Evolutionary conservation across 345 rosid genomes (phyloP).

Genomic region (Euphorbia peplus): DNA sequence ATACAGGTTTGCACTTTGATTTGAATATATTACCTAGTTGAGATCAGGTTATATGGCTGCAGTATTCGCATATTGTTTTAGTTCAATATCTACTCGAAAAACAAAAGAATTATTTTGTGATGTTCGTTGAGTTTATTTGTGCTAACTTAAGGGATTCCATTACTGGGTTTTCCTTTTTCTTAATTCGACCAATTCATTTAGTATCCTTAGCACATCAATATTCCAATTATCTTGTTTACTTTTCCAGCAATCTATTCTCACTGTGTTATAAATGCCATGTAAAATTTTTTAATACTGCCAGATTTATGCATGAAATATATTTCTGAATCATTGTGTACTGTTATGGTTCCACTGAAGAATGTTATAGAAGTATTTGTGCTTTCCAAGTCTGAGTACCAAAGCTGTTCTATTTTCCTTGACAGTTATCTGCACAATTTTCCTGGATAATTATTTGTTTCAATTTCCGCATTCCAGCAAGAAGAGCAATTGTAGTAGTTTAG

Average conservation of each 20-base stretch:
- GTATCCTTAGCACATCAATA: neutral
- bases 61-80: neutral
- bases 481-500: too few relatives aligned
- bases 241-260: neutral
- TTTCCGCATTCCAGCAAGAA: too few relatives aligned
- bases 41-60: neutral
- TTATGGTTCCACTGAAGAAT: too few relatives aligned
- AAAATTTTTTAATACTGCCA: neutral
- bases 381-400: too few relatives aligned
- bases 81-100: neutral
- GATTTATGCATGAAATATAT: neutral
- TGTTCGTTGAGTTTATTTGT: too few relatives aligned
- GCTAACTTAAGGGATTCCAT: neutral
- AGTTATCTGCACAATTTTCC: too few relatives aligned
- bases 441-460: too few relatives aligned
- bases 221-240: neutral
- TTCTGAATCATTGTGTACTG: neutral
- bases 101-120: neutral
- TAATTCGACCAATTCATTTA: neutral
- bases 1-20: constrained; percentile 39
- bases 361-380: too few relatives aligned
- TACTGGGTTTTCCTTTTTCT: neutral
- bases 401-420: too few relatives aligned
- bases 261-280: neutral
- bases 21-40: neutral